These are phyloP conservation scores for Zanthoxylum bungeanum DNA, from an alignment of 345 rosid species.

Conservation along the genomic window DNA sequence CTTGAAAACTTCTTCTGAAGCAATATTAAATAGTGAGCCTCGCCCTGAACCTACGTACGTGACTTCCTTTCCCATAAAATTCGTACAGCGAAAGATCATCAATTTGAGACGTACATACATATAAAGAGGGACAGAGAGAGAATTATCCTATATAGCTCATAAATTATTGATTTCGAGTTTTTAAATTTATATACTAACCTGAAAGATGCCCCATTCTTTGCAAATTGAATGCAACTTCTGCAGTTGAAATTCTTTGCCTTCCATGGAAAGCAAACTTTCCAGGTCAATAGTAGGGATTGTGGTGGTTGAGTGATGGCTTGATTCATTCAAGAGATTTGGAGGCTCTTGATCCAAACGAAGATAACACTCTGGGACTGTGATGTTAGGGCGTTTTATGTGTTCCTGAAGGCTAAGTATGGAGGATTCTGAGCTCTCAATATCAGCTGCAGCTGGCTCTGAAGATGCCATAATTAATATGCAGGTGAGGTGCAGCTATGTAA, in stretches of 20 bases:
- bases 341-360: constrained; percentile 10
- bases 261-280: constrained; percentile 16
- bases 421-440: neutral
- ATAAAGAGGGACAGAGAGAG: too few relatives aligned
- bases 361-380: constrained; percentile 21
- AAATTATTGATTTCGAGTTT: neutral
- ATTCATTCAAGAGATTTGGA: neutral
- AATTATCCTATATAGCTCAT: too few relatives aligned
- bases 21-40: neutral
- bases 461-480: constrained; percentile 14
- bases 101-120: too few relatives aligned
- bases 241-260: constrained; percentile 18
- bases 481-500: neutral
- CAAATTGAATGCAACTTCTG: constrained; percentile 25
- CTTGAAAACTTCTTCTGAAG: neutral
- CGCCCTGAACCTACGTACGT: too few relatives aligned
- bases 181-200: constrained; percentile 21
- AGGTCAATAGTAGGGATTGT: constrained; percentile 28
- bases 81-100: too few relatives aligned
- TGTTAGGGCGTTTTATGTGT: constrained; percentile 20
- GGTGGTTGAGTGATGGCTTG: neutral
- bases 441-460: neutral
- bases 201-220: constrained; percentile 43
- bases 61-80: too few relatives aligned
- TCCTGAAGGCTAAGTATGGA: constrained; percentile 20